Evolutionary conservation across 345 rosid species (phyloP), one percentile per base, ranked within the genome.

Genomic region (Gossypium rotundifolium): DNA sequence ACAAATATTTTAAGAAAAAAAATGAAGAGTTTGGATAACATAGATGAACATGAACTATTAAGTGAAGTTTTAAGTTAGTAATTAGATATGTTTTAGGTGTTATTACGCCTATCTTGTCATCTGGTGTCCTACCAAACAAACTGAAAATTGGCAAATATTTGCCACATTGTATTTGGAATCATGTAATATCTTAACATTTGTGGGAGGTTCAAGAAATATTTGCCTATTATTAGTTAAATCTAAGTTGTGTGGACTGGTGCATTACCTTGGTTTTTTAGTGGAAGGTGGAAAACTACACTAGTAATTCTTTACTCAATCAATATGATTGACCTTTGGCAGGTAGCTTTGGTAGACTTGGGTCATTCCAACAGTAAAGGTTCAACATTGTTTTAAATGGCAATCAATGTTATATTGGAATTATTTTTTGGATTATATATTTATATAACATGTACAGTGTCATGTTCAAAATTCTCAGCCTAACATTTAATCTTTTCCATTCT

Each of bases 131-230:
- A 33, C 40, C 40, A 33, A 33, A 33, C 40, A 33, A 33, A 33
- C 40, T 33, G 29, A 22, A 38, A 64, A 38, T 64, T 64, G 68
- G 68, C 48, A 40, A 40, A 64, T 64, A 29, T n/a, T 40, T 64
- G 49, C 68, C 68, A 9, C 68, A n/a, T 64, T 64, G 68, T 64
- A n/a, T 64, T 64, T 64, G 49, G 68, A 64, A 64, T n/a, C 49
- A n/a, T 64, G 48, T 64, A 64, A n/a, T 17, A 8, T 22, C 23
- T 38, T 5, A 33, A n/a, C 23, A 63, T 63, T 64, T 64, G 68
- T 64, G 49, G 22, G 49, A 64, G 48, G 10, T 64, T 64, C 23
- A 40, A 64, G 23, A 40, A 9, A 64, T 64, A 64, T 46, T 64
- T 40, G 68, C 68, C 3, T n/a, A 17, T 64, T 64, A 13, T 64